These are phyloP conservation scores for Fusarium begoniae DNA, from an alignment of 2,329 filamentous ascomycete species.

Conservation along the genomic window DNA sequence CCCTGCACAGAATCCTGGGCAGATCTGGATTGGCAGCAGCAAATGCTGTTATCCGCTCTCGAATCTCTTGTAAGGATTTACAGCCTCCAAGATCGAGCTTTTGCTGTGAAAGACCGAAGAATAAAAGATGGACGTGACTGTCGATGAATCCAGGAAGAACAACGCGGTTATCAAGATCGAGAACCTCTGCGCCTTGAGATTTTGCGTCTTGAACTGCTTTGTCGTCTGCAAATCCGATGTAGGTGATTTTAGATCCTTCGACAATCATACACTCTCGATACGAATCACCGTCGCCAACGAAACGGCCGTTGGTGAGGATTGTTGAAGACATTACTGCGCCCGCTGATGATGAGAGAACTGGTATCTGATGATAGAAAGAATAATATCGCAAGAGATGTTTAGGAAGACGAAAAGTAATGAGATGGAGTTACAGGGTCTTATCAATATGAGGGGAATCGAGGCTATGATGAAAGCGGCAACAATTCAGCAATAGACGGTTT, in stretches of 20 bases:
- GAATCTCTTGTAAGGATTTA: constrained; percentile 55
- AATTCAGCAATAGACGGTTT: neutral
- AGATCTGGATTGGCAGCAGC: constrained; percentile 53
- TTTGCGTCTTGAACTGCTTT: constrained; percentile 2
- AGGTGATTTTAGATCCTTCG: constrained; percentile 2
- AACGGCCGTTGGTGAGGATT: neutral
- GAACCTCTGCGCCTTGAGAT: constrained; percentile 1
- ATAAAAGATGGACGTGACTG: constrained; percentile 61
- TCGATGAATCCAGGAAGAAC: constrained; percentile 62
- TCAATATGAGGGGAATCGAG: neutral
- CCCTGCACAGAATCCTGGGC: constrained; percentile 56
- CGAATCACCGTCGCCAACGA: neutral
- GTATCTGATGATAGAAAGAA: no score
- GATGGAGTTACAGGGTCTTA: neutral
- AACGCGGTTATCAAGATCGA: constrained; percentile 44
- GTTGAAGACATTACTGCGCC: neutral
- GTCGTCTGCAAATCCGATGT: constrained; percentile 4
- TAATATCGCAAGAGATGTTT: accelerated
- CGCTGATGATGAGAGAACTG: neutral
- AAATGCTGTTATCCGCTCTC: constrained; percentile 50
- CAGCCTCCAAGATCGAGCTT: constrained; percentile 56
- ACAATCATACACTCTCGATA: constrained; percentile 15
- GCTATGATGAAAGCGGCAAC: neutral
- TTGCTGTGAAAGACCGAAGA: constrained; percentile 58
- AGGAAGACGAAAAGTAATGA: neutral